Percentiles rank a stretch among this genome's conserved stretches.
Conservation (phyloP, 139 green algal genomes). For the Picochlorum sp. region DNA sequence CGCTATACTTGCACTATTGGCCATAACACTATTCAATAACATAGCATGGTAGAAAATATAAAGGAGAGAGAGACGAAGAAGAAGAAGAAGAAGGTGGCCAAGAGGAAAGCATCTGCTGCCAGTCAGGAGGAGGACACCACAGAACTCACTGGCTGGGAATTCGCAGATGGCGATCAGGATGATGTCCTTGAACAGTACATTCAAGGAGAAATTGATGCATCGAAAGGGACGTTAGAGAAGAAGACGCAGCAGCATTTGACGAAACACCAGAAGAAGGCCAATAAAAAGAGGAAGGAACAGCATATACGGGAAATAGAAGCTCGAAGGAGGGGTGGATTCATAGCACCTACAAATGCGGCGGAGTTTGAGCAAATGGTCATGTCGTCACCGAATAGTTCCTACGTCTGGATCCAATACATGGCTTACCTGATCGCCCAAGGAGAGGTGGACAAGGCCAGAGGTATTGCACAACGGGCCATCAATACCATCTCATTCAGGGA, state of each 20-base stretch:
- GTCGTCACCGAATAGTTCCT: constrained; percentile 65
- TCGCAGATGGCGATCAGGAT: constrained; percentile 2
- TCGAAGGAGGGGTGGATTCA: constrained; percentile 4
- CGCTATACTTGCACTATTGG: no score
- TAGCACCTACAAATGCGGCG: constrained; percentile 41
- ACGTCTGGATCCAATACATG: constrained; percentile 94
- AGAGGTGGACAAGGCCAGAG: constrained; percentile 62
- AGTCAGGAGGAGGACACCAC: not conserved
- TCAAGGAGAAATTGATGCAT: no score
- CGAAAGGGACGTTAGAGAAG: not conserved
- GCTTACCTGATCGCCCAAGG: constrained; percentile 75
- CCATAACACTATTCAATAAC: no score
- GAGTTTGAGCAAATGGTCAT: constrained; percentile 82
- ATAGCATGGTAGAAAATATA: not conserved
- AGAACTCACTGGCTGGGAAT: constrained; percentile 14
- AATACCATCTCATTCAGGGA: constrained; percentile 32
- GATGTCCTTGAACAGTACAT: no score
- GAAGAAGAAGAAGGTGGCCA: not conserved
- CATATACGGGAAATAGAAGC: constrained; percentile 50
- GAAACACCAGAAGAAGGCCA: constrained; percentile 51
- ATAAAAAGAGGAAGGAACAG: constrained; percentile 43
- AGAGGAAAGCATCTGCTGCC: not conserved
- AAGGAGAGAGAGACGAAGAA: not conserved
- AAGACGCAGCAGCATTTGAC: constrained; percentile 19
- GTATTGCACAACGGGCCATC: constrained; percentile 70